phyloP scores from a whole-genome alignment of 495 filamentous ascomycete species.

The Penicillium flavigenum region DNA sequence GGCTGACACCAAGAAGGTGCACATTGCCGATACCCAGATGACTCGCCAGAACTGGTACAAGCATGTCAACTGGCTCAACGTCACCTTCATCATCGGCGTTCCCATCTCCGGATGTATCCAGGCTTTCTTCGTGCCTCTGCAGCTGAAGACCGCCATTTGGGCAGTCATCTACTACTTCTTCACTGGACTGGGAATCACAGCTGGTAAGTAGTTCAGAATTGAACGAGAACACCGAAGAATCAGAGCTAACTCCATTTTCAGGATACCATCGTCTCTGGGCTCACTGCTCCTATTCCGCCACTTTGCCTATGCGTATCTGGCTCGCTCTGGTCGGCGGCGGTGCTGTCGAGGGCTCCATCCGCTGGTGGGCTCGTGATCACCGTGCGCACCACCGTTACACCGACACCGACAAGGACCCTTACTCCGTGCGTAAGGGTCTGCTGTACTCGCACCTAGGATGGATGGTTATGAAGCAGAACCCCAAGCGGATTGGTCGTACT shows the following conservation, averaged over 20 bases:
- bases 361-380: constrained; percentile 98
- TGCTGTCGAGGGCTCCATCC: constrained; percentile 91
- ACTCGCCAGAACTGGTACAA: constrained; percentile 91
- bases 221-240: not conserved
- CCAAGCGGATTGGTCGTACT: constrained; percentile 88
- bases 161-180: constrained; percentile 88
- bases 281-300: constrained; percentile 92
- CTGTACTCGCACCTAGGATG: constrained; percentile 94
- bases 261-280: constrained; percentile 93
- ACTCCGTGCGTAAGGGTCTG: constrained; percentile 96
- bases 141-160: constrained; percentile 74
- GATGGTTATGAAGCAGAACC: constrained; percentile 96
- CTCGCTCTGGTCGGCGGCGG: constrained; percentile 89
- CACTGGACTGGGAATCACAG: constrained; percentile 86
- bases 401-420: constrained; percentile 98
- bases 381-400: constrained; percentile 98
- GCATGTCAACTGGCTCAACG: constrained; percentile 95
- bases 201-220: constrained; percentile 53
- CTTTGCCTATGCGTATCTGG: constrained; percentile 83
- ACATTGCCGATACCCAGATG: constrained; percentile 64
- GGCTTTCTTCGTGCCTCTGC: constrained; percentile 79
- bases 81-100: constrained; percentile 80
- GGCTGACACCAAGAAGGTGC: constrained; percentile 53
- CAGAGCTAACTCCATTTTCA: constrained; percentile 29
- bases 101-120: constrained; percentile 74